Evolutionary conservation across 331 rosid genomes (phyloP), one percentile per base, ranked within the genome.

Genomic region (Erythrophleum ivorense): DNA sequence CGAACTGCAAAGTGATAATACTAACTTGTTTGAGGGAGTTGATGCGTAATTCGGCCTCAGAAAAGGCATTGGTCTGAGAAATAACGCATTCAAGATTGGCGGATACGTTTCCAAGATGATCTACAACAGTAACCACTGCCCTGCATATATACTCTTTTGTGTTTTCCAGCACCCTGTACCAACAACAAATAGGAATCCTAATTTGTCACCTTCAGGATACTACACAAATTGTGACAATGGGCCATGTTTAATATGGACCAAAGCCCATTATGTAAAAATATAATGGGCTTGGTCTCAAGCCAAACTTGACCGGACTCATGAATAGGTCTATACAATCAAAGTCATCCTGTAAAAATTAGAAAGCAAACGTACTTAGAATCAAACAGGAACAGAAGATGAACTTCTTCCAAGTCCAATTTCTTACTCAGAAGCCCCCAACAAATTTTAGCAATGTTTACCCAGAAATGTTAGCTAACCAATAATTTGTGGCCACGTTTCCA

Each of bases 41-140:
- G 40, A 93, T 84, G 80, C 89, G 87, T 29, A 86, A 79, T 72
- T 93, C 94, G 9, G 95, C 81, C 21, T 91, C 91, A 5, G 90
- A 87, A 87, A 91, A 91, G n/a, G 84, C 83, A 67, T 84, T 80
- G n/a, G 89, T 83, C 60, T 91, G 85, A 79, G 97, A 91, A 82
- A 95, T 71, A 81, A 83, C 87, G 74, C 84, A 77, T 48, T 88
- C 87, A 21, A 93, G 86, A 72, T 87, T 92, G 24, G 90, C 81
- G 3, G 99, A 93, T 63, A 94, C 97, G 29, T 86, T 87, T 73
- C 98, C 98, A 71, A 95, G 91, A 90, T 95, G 99, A 82, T 91
- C 99, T 80, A 95, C 91, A 31, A 92, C 90, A 21, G 95, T 88
- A 4, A 95, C 92, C 86, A 92, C 80, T 0, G 97, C 91, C 70